A percentile compares a stretch with the other conserved stretches of the same genome.
phyloP scores from a whole-genome alignment of 441 rosid genomes.

The Adansonia madagascariensis region DNA sequence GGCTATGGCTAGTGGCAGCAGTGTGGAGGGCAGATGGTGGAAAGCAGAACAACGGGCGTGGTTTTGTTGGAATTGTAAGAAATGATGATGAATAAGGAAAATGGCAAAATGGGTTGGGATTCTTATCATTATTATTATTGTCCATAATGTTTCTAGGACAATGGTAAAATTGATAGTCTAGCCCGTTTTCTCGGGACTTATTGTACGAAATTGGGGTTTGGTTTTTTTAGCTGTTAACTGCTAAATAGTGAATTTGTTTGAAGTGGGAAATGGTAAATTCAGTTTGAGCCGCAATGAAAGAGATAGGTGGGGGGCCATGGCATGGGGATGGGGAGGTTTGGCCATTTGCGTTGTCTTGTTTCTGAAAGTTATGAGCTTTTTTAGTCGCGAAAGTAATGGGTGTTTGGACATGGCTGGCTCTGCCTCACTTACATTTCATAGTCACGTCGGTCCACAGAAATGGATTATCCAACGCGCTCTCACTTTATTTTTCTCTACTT shows the following conservation, averaged over 20 bases:
- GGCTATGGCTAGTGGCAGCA: constrained; percentile 12
- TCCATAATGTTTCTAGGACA: background rate
- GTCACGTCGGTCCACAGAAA: background rate
- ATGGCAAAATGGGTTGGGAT: background rate
- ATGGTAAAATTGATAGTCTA: background rate
- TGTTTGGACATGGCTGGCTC: background rate
- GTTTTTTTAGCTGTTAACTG: background rate
- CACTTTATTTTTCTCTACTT: background rate
- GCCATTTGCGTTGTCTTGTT: background rate
- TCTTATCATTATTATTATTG: background rate
- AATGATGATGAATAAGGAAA: background rate
- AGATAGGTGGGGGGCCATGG: background rate
- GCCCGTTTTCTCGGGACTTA: background rate
- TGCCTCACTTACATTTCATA: background rate
- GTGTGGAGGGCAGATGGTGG: background rate
- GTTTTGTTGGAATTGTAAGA: background rate
- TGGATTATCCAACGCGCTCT: background rate
- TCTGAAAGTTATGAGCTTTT: background rate
- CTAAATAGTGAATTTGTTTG: background rate
- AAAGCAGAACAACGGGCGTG: background rate
- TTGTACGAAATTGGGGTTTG: too few species aligned
- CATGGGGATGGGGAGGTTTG: background rate
- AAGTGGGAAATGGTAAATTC: background rate
- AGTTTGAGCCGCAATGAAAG: background rate
- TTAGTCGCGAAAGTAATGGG: background rate